Percentiles rank a stretch among this genome's conserved stretches.
phyloP scores from a whole-genome alignment of 2,329 filamentous ascomycete genomes.

The Paecilomyces variotii region DNA sequence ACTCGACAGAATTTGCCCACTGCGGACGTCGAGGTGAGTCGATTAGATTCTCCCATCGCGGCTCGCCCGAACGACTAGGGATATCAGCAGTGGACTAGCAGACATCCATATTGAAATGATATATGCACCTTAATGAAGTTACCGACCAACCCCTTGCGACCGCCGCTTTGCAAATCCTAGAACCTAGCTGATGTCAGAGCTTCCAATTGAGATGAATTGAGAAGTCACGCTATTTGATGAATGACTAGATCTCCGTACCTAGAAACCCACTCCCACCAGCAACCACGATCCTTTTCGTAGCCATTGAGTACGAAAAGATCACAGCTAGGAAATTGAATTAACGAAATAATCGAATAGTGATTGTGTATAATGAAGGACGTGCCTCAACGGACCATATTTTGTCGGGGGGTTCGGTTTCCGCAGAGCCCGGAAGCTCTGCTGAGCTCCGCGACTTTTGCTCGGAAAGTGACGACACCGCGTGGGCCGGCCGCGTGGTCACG shows the following conservation, averaged over 20 bases:
- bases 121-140: conserved; percentile 72
- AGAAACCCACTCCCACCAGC: conserved; percentile 92
- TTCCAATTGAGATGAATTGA: conserved; percentile 8
- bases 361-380: background rate
- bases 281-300: conserved; percentile 74
- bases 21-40: conserved; percentile 60
- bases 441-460: background rate
- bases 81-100: conserved; percentile 3
- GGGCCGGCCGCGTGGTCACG: background rate
- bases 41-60: conserved; percentile 75
- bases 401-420: conserved; percentile 11
- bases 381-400: conserved; percentile 7
- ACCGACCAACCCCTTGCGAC: conserved; percentile 83
- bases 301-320: conserved; percentile 32
- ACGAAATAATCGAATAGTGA: background rate
- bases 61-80: conserved; percentile 76
- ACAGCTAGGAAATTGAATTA: conserved; percentile 2
- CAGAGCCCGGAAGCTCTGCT: conserved; percentile 4
- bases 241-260: conserved; percentile 42
- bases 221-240: background rate
- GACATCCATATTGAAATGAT: background rate
- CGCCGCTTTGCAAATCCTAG: conserved; percentile 83
- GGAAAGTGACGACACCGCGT: conserved; percentile 5
- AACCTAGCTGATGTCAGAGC: conserved; percentile 36
- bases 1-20: conserved; percentile 77